Conservation (phyloP, 2,329 filamentous ascomycete genomes). For the Botrytis aclada region DNA sequence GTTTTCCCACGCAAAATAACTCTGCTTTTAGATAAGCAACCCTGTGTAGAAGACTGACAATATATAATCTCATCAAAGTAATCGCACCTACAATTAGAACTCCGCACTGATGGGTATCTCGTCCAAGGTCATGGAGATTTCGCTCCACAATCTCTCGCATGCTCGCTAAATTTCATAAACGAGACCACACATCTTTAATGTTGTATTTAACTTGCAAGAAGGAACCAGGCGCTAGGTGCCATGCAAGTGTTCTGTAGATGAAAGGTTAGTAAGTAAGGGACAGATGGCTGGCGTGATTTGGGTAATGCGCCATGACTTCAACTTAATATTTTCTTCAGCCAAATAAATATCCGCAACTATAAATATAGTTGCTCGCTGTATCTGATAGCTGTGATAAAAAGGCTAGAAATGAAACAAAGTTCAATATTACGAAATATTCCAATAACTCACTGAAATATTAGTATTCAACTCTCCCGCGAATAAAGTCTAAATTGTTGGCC, state of each 20-base stretch:
- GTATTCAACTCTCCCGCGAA: neutral
- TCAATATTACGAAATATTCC: neutral
- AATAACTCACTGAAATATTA: neutral
- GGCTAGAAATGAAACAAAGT: neutral
- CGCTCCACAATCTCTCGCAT: neutral
- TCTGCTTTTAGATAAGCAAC: neutral
- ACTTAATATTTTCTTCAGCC: neutral
- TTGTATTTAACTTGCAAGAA: neutral
- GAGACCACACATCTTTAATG: neutral
- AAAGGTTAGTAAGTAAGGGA: neutral
- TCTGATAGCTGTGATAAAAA: too few relatives aligned
- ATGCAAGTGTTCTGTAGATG: neutral
- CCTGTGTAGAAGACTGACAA: neutral
- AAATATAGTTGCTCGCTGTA: too few relatives aligned
- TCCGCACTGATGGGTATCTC: neutral
- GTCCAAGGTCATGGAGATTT: neutral
- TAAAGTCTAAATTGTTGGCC: neutral
- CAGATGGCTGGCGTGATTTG: neutral
- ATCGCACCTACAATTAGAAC: neutral
- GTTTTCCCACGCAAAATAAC: neutral
- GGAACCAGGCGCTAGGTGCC: rapidly evolving
- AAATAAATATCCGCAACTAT: neutral
- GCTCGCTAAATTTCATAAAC: neutral
- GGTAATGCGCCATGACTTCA: neutral
- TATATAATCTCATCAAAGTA: neutral